Base-by-base conservation (phyloP, 768 basidiomycete species). In the Kwoniella mangroviensis region DNA sequence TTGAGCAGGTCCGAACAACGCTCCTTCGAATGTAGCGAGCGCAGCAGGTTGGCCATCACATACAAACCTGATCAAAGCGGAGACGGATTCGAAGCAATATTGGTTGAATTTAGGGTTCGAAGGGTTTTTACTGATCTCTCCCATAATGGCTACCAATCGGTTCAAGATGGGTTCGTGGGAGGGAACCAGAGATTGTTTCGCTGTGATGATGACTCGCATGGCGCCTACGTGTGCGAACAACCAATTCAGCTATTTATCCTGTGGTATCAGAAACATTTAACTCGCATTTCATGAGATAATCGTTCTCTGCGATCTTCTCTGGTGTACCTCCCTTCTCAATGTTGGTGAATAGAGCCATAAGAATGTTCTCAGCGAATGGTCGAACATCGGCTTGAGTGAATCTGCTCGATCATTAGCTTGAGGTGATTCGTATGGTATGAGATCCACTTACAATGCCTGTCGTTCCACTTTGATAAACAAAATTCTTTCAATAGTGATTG, bases 31-130 rank as follows among this genome's bases (percentile, higher is more conserved):
- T 0, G 86, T 86, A 0, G 89, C 76, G 26, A 97, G 84, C 2
- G 92, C 88, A 19, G 86, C 79, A 0, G 90, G 88, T 42, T 88
- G 88, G 2, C 89, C 90, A 43, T 89, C 87, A 4, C 91, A 92
- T 59, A 96, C 86, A 77, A 96, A 98, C 92, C 92, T 88, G 86
- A 97, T 91, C 75, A 99, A 84, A 1, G 91, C 95, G n/a, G 95
- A 91, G 52, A 99, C 89, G 79, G 91, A 92, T 85, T 99, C 96
- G 78, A 99, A 98, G 73, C 94, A 91, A 80, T 93, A 97, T 82
- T 98, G 97, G 82, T 97, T 95, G 83, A 99, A 98, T 74, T 91
- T 90, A 1, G 97, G 97, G 83, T 99, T 99, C 81, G 92, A 94
- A 17, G 97, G 96, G 81, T 99, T 99, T 85, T 91, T 92, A 70